These are phyloP conservation scores for Pythium apleroticum DNA, from an alignment of 352 stramenopile species.

Conservation along the genomic window DNA sequence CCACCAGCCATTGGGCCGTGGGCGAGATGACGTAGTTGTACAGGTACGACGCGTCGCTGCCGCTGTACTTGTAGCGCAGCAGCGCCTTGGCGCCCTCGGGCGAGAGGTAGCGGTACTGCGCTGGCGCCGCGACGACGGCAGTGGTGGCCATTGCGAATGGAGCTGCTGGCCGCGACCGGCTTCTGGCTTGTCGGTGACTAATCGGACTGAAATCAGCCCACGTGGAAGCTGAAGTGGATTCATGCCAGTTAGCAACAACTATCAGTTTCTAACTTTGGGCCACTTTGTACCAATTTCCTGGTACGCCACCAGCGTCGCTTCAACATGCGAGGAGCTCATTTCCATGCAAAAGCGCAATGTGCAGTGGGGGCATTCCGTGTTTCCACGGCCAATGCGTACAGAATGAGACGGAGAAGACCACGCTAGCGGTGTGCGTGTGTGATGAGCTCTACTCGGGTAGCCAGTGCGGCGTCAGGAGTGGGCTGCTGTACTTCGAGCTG, in stretches of 20 bases:
- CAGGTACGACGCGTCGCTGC: constrained; percentile 74
- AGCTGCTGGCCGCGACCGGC: constrained; percentile 7
- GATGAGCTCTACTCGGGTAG: constrained; percentile 44
- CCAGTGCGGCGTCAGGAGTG: constrained; percentile 44
- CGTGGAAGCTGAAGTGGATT: constrained; percentile 8
- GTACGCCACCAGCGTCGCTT: constrained; percentile 12
- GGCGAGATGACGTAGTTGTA: constrained; percentile 87
- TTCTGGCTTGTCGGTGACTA: constrained; percentile 6
- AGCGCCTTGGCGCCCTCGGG: constrained; percentile 67
- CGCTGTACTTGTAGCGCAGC: constrained; percentile 84
- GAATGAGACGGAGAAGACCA: constrained; percentile 14
- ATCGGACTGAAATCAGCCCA: constrained; percentile 6
- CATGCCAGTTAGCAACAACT: background rate
- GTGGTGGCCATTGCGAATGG: background rate
- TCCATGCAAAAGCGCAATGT: background rate
- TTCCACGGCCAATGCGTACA: constrained; percentile 50
- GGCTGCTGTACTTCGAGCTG: constrained; percentile 53
- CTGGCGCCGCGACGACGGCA: constrained; percentile 6
- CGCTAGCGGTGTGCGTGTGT: constrained; percentile 39
- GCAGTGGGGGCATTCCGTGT: constrained; percentile 31
- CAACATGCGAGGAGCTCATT: constrained; percentile 4
- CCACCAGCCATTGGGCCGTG: constrained; percentile 70
- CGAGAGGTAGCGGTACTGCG: constrained; percentile 65
- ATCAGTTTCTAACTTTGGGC: background rate
- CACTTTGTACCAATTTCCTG: background rate